Percentiles rank a stretch among this genome's conserved stretches.
Conservation (phyloP, 495 filamentous ascomycete genomes). For the Aspergillus asperescens region DNA sequence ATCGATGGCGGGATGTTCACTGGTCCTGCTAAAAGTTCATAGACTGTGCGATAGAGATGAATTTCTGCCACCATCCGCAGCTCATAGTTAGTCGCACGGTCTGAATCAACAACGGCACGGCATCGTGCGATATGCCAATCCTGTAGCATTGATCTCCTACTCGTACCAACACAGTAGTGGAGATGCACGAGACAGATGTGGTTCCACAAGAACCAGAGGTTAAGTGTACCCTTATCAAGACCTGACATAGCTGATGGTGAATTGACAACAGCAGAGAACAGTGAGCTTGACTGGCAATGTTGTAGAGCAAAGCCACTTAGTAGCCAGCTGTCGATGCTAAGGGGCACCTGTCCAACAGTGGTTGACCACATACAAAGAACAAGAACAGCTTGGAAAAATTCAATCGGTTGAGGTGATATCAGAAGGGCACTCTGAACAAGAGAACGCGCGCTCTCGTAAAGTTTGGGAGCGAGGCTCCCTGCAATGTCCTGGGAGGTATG, state of each 20-base stretch:
- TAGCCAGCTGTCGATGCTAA: constrained; percentile 46
- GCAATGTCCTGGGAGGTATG: constrained; percentile 39
- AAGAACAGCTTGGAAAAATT: constrained; percentile 43
- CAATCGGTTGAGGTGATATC: constrained; percentile 33
- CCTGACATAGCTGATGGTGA: constrained; percentile 10
- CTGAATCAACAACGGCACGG: constrained; percentile 30
- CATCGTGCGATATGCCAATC: constrained; percentile 37
- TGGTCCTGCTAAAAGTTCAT: constrained; percentile 23
- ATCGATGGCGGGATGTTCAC: constrained; percentile 33
- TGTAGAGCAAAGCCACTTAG: constrained; percentile 44
- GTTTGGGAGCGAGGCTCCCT: constrained; percentile 29
- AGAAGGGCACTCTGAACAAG: constrained; percentile 33
- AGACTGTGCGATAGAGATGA: constrained; percentile 42
- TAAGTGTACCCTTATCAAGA: constrained; percentile 17
- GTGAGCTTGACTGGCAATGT: constrained; percentile 34
- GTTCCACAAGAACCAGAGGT: constrained; percentile 41
- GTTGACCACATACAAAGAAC: constrained; percentile 46
- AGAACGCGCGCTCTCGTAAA: constrained; percentile 36
- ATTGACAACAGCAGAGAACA: constrained; percentile 26
- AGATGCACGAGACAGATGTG: constrained; percentile 44
- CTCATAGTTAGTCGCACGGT: constrained; percentile 42
- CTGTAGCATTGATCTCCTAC: constrained; percentile 34
- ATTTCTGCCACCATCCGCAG: constrained; percentile 44
- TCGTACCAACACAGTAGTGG: constrained; percentile 45
- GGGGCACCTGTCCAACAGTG: constrained; percentile 41